These are phyloP conservation scores for Neonectria ditissima DNA, from an alignment of 2,329 filamentous ascomycete genomes.

Conservation along the genomic window DNA sequence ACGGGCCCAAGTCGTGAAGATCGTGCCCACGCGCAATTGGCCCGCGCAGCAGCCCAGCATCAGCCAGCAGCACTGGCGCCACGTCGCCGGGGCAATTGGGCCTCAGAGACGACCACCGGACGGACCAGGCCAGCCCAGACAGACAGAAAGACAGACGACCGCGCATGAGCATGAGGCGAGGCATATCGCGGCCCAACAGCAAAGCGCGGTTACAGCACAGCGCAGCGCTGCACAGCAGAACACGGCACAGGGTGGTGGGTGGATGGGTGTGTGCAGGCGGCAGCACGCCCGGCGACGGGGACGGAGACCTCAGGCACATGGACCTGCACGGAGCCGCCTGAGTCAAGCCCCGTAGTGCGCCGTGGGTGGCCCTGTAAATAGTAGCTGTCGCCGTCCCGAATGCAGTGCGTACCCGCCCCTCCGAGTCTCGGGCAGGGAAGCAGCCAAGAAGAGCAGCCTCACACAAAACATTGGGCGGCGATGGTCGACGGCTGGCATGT, in stretches of 20 bases:
- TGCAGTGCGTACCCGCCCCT: background rate
- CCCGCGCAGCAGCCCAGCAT: constrained; percentile 33
- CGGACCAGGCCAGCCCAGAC: background rate
- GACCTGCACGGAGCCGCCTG: constrained; percentile 19
- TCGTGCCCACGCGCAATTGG: constrained; percentile 49
- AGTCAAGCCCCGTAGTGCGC: constrained; percentile 12
- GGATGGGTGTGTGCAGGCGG: too few species aligned
- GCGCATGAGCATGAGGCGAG: constrained; percentile 29
- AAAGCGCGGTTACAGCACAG: too few species aligned
- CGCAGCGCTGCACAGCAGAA: too few species aligned
- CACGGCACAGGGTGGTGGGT: too few species aligned
- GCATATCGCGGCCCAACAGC: constrained; percentile 48
- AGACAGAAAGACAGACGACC: constrained; percentile 1
- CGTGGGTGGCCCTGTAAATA: background rate
- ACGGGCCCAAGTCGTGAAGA: constrained; percentile 33
- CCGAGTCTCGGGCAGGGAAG: constrained; percentile 10
- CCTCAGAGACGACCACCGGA: constrained; percentile 31
- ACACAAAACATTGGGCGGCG: constrained; percentile 21
- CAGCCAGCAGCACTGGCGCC: constrained; percentile 42
- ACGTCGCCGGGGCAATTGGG: constrained; percentile 49
- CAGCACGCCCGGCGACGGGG: background rate
- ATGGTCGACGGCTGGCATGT: background rate
- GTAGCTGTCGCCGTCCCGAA: constrained; percentile 2
- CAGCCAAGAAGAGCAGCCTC: background rate
- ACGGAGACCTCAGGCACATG: constrained; percentile 9